Percentiles rank a stretch among this genome's conserved stretches.
Conservation (phyloP, 179 eudicot species). For the Corrigiola litoralis region DNA sequence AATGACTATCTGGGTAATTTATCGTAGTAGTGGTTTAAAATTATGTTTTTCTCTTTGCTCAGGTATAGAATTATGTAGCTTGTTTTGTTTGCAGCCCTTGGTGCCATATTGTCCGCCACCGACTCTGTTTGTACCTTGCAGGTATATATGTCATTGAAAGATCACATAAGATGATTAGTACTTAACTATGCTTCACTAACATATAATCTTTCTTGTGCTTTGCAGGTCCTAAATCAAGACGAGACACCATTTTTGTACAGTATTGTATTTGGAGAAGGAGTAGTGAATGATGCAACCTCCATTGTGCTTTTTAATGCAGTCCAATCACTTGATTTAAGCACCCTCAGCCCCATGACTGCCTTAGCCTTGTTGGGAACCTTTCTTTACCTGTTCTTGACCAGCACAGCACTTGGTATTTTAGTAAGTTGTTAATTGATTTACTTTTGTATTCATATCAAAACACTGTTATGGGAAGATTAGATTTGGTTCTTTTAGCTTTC, state of each 20-base stretch:
- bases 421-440: conserved; percentile 38
- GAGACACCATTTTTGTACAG: conserved; percentile 93
- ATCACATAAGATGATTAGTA: conserved; percentile 2
- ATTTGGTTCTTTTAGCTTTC: no score
- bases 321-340: conserved; percentile 68
- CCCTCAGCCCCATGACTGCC: conserved; percentile 40
- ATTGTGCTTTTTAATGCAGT: conserved; percentile 93
- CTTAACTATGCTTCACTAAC: conserved; percentile 8
- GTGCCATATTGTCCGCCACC: conserved; percentile 95
- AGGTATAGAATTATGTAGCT: background rate
- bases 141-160: conserved; percentile 35
- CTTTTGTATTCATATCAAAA: conserved; percentile 1
- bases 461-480: no score
- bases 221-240: conserved; percentile 88
- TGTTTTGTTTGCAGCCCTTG: conserved; percentile 57
- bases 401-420: conserved; percentile 68
- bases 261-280: conserved; percentile 87
- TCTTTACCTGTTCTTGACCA: conserved; percentile 65
- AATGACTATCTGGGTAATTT: conserved; percentile 58
- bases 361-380: conserved; percentile 71
- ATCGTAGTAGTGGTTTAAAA: background rate
- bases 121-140: conserved; percentile 98
- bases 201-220: conserved; percentile 15
- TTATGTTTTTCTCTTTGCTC: background rate
- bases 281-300: conserved; percentile 95